Percentiles rank a stretch among this genome's conserved stretches.
Evolutionary conservation across 768 basidiomycete species (phyloP).

Genomic region (Psilocybe tampanensis): DNA sequence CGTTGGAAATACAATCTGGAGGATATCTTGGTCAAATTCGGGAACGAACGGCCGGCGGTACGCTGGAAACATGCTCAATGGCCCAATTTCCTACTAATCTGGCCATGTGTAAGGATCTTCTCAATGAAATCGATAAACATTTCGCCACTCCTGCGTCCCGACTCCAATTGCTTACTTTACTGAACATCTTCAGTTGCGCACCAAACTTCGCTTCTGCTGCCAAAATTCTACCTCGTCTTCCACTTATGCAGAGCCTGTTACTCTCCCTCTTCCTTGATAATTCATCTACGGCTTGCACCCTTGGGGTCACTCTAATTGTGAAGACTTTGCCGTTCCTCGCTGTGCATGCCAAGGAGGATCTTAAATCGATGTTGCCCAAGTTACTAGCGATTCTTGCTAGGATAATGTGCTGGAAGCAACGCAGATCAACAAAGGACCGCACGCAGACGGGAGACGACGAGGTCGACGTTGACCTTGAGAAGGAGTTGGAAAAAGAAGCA

Average conservation of each 20-base stretch:
- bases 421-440: slow-evolving; percentile 34
- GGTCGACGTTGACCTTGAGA: slow-evolving; percentile 37
- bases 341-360: slow-evolving; percentile 54
- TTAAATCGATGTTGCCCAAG: slow-evolving; percentile 64
- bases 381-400: slow-evolving; percentile 71
- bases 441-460: slow-evolving; percentile 32
- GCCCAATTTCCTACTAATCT: slow-evolving; percentile 4
- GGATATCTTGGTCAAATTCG: slow-evolving; percentile 69
- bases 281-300: slow-evolving; percentile 69
- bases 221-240: slow-evolving; percentile 56
- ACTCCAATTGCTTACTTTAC: slow-evolving; percentile 68
- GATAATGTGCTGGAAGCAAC: slow-evolving; percentile 74
- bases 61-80: slow-evolving; percentile 23
- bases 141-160: slow-evolving; percentile 64
- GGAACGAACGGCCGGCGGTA: slow-evolving; percentile 65
- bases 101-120: slow-evolving; percentile 54
- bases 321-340: slow-evolving; percentile 80
- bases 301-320: slow-evolving; percentile 63
- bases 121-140: slow-evolving; percentile 65
- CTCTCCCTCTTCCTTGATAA: slow-evolving; percentile 73
- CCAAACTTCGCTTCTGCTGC: slow-evolving; percentile 53
- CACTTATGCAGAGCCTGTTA: slow-evolving; percentile 65
- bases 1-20: slow-evolving; percentile 83
- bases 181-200: slow-evolving; percentile 63
- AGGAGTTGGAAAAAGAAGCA: slow-evolving; percentile 40